A percentile compares a stretch with the other conserved stretches of the same genome.
Conservation (phyloP, 73 alveolate species). For the Tetrahymena malaccensis region DNA sequence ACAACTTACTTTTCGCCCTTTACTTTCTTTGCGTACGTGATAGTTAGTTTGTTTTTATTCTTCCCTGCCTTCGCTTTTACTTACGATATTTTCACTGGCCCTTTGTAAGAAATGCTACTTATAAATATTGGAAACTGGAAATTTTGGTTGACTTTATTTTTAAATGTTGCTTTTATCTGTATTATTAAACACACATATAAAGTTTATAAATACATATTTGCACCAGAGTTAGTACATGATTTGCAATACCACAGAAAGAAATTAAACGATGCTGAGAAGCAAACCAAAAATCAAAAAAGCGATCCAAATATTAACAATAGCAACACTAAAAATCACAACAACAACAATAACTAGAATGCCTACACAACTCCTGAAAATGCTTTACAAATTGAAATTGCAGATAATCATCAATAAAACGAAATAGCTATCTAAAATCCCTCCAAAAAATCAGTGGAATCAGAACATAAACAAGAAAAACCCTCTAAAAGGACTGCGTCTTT, state of each 20-base stretch:
- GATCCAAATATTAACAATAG: neutral
- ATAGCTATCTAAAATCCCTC: neutral
- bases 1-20: neutral
- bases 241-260: neutral
- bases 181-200: neutral
- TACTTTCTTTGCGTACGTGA: neutral
- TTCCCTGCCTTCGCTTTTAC: neutral
- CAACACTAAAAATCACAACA: neutral
- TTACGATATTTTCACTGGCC: neutral
- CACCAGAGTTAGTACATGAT: neutral
- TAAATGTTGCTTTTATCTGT: neutral
- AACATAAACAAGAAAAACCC: neutral
- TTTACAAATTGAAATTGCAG: neutral
- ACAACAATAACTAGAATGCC: neutral
- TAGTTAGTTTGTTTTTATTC: neutral
- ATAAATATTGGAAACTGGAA: neutral
- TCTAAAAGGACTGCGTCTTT: neutral
- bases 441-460: neutral
- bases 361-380: neutral
- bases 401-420: neutral
- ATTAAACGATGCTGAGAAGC: neutral
- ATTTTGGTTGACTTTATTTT: neutral
- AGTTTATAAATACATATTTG: neutral
- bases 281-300: neutral
- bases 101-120: neutral